Base-by-base conservation (phyloP, 2,329 filamentous ascomycete genomes). In the Dendryphion nanum region DNA sequence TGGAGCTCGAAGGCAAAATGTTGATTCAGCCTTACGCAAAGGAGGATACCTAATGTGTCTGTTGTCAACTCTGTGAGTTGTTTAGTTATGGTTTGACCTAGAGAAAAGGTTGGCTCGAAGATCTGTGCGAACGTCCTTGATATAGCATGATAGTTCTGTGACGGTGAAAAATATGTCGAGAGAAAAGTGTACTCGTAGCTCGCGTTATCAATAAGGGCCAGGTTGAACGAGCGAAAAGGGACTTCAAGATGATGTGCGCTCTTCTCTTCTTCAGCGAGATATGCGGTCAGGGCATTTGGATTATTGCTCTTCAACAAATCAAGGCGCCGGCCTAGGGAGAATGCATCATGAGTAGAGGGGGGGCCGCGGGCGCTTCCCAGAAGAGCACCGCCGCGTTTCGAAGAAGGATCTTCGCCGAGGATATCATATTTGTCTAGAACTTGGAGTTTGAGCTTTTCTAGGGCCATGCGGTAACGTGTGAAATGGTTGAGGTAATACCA, bases 401-500 rank as follows among this genome's bases (percentile, higher is more conserved):
- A 76, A 10, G 74, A 75, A 37, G 89, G 81, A 42, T 96, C 90
- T 43, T 87, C 81, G 12, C 86, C 89, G 4, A 98, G 73, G 1
- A 89, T 78, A 57, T 96, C 89, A 48, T 84, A 83, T 59, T 85
- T 89, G 57, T 96, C 91, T 41, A 95, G 75, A 4, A 76, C 66
- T 57, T 96, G 89, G 3, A 97, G 66, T 57, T 86, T 91, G 43
- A 98, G 76, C 63, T 89, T 94, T 38, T 85, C 83, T 5, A 98
- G 74, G 0, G 93, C 83, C 52, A 83, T 82, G 47, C 86, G 82
- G 64, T 98, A 98, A 21, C 91, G 83, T 3, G 80, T 82, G 60
- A 98, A 98, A 63, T 96, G 88, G 49, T 86, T 93, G 37, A 85
- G 70, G 61, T 97, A 97, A 60, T 98, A 98, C 93, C 93, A 98